These are phyloP conservation scores for Suhomyces panamericanus DNA, from an alignment of 1,139 yeast species.

Conservation along the genomic window DNA sequence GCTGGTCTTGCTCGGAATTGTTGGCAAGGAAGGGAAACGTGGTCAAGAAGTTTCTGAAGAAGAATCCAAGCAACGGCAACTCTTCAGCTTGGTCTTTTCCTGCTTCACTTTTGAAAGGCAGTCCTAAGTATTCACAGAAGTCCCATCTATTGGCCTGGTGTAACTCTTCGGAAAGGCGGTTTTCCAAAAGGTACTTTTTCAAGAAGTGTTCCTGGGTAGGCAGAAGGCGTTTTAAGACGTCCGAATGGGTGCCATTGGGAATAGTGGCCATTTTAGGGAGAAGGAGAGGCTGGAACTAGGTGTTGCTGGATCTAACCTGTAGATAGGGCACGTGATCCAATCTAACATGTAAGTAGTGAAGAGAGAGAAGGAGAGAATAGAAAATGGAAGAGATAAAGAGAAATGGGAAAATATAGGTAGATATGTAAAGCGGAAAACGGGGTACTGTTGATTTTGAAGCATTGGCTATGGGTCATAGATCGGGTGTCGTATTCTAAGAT, in stretches of 20 bases:
- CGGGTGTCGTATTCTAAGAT: too few species aligned
- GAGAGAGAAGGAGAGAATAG: too few species aligned
- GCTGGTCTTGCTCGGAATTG: slow-evolving; percentile 45
- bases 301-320: slow-evolving; percentile 7
- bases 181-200: slow-evolving; percentile 72
- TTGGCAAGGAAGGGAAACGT: slow-evolving; percentile 74
- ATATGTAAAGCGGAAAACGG: too few species aligned
- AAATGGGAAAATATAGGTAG: too few species aligned
- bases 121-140: slow-evolving; percentile 67
- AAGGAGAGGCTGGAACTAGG: not conserved
- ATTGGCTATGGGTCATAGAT: too few species aligned
- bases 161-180: slow-evolving; percentile 63
- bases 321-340: not conserved
- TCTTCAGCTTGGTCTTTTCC: slow-evolving; percentile 1
- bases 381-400: too few species aligned
- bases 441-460: too few species aligned
- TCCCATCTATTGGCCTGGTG: slow-evolving; percentile 54
- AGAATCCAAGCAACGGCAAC: slow-evolving; percentile 62
- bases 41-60: slow-evolving; percentile 59
- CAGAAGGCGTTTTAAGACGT: not conserved
- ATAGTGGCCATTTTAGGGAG: not conserved
- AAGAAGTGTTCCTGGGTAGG: slow-evolving; percentile 79
- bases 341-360: not conserved
- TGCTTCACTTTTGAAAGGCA: slow-evolving; percentile 53
- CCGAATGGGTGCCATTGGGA: not conserved